These are phyloP conservation scores for Pharnaceum exiguum DNA, from an alignment of 148 eudicot genomes.

Conservation along the genomic window DNA sequence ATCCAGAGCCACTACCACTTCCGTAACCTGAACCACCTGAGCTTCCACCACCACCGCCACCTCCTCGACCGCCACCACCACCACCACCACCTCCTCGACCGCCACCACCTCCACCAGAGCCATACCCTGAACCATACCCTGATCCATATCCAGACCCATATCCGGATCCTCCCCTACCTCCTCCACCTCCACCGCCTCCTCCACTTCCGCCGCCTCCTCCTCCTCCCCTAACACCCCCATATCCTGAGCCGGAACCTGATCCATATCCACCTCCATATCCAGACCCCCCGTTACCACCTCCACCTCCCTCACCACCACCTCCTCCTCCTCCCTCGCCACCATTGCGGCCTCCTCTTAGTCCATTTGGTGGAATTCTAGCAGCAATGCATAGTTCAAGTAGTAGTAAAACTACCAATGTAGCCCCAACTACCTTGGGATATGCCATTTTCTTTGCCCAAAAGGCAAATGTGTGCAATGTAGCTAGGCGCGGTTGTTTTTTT, in stretches of 20 bases:
- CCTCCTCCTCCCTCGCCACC: conserved; percentile 10
- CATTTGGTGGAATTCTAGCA: conserved; percentile 23
- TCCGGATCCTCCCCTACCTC: conserved; percentile 24
- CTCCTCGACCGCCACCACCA: conserved; percentile 32
- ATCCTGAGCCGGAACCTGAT: conserved; percentile 23
- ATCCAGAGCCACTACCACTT: conserved; percentile 29
- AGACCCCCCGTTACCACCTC: conserved; percentile 10
- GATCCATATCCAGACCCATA: background rate
- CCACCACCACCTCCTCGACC: conserved; percentile 24
- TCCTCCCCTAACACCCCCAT: conserved; percentile 22
- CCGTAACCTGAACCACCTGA: conserved; percentile 11
- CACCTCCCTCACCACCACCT: conserved; percentile 25
- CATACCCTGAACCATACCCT: conserved; percentile 14
- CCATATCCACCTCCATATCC: conserved; percentile 25
- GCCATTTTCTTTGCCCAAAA: conserved; percentile 17
- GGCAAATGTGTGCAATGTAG: too few relatives aligned
- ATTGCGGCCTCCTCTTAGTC: too few relatives aligned
- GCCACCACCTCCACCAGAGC: conserved; percentile 21
- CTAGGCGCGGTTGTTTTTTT: background rate
- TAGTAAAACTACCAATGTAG: conserved; percentile 22
- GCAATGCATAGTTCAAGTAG: conserved; percentile 33
- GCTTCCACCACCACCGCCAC: conserved; percentile 27
- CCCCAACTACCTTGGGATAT: conserved; percentile 16
- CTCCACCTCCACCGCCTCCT: conserved; percentile 17
- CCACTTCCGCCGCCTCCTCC: conserved; percentile 33